Percentiles rank a stretch among this genome's conserved stretches.
Evolutionary conservation across 352 stramenopile species (phyloP).

Genomic region (Thraustochytrium striatum): DNA sequence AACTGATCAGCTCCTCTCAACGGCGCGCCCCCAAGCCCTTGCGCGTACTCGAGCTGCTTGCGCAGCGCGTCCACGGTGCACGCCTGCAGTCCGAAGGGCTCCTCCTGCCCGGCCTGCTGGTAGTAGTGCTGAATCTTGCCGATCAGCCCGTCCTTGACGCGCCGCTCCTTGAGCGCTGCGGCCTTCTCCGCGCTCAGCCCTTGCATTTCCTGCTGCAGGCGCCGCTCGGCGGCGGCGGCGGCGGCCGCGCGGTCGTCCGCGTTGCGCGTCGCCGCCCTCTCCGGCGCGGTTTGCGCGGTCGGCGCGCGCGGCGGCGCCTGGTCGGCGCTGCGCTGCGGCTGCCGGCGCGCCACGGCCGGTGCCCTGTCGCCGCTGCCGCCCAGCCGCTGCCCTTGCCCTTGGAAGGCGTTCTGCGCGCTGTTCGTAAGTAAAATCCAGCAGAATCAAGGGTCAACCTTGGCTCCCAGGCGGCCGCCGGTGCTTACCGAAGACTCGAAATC

Average conservation of each 20-base stretch:
- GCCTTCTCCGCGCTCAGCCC: constrained; percentile 7
- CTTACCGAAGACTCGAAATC: no score
- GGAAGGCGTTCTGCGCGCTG: no score
- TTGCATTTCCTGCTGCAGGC: neutral
- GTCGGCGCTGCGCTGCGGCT: no score
- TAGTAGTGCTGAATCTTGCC: constrained; percentile 74
- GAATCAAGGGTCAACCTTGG: no score
- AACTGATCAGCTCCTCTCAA: neutral
- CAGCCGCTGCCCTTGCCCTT: no score
- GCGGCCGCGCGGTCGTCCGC: neutral
- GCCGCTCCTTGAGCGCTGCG: constrained; percentile 60
- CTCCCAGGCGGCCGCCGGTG: no score
- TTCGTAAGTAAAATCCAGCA: no score
- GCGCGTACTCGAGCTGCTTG: constrained; percentile 20
- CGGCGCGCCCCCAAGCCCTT: neutral
- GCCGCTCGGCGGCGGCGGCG: neutral
- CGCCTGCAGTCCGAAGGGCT: constrained; percentile 70
- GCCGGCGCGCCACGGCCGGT: no score
- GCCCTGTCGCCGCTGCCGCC: no score
- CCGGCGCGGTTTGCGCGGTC: no score
- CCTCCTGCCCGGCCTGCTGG: constrained; percentile 66
- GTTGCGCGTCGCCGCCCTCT: no score
- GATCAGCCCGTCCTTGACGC: constrained; percentile 74
- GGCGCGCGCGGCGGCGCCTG: no score
- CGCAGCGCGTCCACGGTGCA: constrained; percentile 69